Evolutionary conservation across 805 yeast genomes (phyloP), one percentile per base, ranked within the genome.

Genomic region (Cyberlindnera xishuangbannaensis): DNA sequence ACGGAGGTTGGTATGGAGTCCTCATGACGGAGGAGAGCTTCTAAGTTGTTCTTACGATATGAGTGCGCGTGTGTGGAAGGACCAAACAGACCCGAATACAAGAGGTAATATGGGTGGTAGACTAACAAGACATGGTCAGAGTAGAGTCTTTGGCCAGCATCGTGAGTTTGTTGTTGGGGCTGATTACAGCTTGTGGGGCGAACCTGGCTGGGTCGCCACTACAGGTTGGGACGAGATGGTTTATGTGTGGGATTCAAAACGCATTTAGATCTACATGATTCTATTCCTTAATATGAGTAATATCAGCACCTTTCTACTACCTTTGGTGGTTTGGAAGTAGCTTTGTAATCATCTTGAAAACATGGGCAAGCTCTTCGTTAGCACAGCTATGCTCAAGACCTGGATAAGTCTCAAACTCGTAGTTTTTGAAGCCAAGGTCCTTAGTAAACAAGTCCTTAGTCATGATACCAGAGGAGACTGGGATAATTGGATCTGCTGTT

Each of bases 161-260:
- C 69, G 76, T 18, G 98, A 90, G 64, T 90, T 90, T 61, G 96
- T 83, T 2, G 75, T 83, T 47, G 97, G 94, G 13, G 82, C 88
- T 43, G 97, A 92, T 62, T 92, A 95, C 83, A 81, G 95, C 44
- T 59, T 92, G 32, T 90, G 97, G 97, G 98, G 97, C 3, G 79
- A 78, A 46, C 94, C 92, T 2, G 97, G 97, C 1, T 88, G 92
- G 87, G 87, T 82, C 13, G 95, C 92, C 8, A 79, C 95, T 12
- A 80, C 88, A 0, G 96, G 95, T 2, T 90, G 96, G 95, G 98
- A 90, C 62, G 95, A 90, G 52, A 86, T 85, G 82, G 79, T 87
- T 6, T 80, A 82, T 53, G 71, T 92, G 7, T 92, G 95, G 95
- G 87, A 83, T 46, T 74, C 83, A 1, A 71, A 73, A 47, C 51